phyloP scores from a whole-genome alignment of 2,329 filamentous ascomycete species.

The Metarhizium anisopliae region DNA sequence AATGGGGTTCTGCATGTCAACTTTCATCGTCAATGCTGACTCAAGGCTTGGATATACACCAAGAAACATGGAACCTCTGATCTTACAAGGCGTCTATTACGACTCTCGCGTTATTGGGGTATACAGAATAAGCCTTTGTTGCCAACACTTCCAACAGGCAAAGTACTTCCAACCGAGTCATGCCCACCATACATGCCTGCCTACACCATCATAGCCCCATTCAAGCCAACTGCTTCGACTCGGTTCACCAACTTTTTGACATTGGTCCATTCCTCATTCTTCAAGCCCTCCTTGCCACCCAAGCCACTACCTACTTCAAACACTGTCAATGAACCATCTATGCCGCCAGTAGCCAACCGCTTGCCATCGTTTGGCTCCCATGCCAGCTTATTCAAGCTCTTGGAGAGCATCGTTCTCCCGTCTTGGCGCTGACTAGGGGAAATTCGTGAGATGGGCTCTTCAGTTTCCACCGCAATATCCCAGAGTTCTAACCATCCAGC shows the following conservation, averaged over 20 bases:
- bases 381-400: slow-evolving; percentile 86
- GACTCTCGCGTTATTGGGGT: slow-evolving; percentile 1
- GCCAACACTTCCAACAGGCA: background rate
- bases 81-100: background rate
- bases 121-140: slow-evolving; percentile 1
- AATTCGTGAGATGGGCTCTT: slow-evolving; percentile 80
- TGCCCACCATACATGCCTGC: too few relatives aligned
- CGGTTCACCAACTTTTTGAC: slow-evolving; percentile 83
- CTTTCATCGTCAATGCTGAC: too few relatives aligned
- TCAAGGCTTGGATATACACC: background rate
- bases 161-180: background rate
- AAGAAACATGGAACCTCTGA: background rate
- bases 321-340: slow-evolving; percentile 82
- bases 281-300: slow-evolving; percentile 74
- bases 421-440: slow-evolving; percentile 59
- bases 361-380: slow-evolving; percentile 91
- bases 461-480: slow-evolving; percentile 87
- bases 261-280: slow-evolving; percentile 83
- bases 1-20: too few relatives aligned
- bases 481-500: slow-evolving; percentile 88
- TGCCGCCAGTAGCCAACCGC: slow-evolving; percentile 78
- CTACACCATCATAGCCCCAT: slow-evolving; percentile 29
- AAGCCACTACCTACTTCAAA: slow-evolving; percentile 83
- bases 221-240: slow-evolving; percentile 54
- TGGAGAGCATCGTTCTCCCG: slow-evolving; percentile 61